Percentiles rank a stretch among this genome's conserved stretches.
phyloP scores from a whole-genome alignment of 2,329 filamentous ascomycete species.

The Cladosporium oxysporum region DNA sequence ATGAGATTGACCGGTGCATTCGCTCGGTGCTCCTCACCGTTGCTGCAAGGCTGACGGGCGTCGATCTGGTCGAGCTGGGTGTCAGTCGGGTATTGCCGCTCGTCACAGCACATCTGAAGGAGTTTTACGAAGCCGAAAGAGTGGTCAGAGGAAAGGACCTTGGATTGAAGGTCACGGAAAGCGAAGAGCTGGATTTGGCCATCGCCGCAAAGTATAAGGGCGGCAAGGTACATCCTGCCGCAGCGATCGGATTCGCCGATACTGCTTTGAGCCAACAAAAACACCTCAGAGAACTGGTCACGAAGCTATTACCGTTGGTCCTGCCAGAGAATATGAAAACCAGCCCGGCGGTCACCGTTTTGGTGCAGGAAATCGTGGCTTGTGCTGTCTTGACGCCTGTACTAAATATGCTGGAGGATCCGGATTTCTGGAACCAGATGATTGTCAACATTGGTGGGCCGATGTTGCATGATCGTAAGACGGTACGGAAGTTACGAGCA shows the following conservation, averaged over 20 bases:
- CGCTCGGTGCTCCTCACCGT: constrained; percentile 71
- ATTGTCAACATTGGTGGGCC: constrained; percentile 77
- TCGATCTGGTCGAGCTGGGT: constrained; percentile 81
- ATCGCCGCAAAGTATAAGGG: constrained; percentile 93
- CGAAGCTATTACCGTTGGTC: constrained; percentile 70
- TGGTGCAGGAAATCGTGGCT: constrained; percentile 87
- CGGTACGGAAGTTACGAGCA: constrained; percentile 85
- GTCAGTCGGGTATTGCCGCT: constrained; percentile 85
- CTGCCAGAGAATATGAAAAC: constrained; percentile 73
- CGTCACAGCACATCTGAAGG: constrained; percentile 81
- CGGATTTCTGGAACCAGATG: constrained; percentile 96
- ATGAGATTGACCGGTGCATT: constrained; percentile 82
- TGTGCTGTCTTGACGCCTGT: constrained; percentile 87
- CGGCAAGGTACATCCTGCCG: constrained; percentile 84
- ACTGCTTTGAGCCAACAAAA: constrained; percentile 84
- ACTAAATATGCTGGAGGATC: constrained; percentile 78
- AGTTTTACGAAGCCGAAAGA: constrained; percentile 88
- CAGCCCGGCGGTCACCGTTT: constrained; percentile 75
- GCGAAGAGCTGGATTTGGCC: constrained; percentile 90
- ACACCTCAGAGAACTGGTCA: constrained; percentile 75
- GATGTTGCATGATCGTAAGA: constrained; percentile 92
- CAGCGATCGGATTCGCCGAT: constrained; percentile 78
- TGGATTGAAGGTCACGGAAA: constrained; percentile 88
- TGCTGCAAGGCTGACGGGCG: constrained; percentile 68
- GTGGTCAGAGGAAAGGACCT: constrained; percentile 83